These are phyloP conservation scores for Monosporascus sp. DNA, from an alignment of 2,329 filamentous ascomycete genomes.

Conservation along the genomic window DNA sequence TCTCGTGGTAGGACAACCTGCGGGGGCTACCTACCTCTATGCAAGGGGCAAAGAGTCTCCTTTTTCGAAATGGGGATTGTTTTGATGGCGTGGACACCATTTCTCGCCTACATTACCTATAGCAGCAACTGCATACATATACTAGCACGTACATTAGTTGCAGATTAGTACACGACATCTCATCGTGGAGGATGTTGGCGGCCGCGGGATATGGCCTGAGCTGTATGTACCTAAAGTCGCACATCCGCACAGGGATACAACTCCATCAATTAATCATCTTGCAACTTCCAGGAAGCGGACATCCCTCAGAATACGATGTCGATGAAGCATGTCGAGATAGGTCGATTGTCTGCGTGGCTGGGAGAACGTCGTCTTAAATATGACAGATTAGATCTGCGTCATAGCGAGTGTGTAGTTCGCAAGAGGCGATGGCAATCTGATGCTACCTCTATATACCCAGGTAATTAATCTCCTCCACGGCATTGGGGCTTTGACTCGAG, in stretches of 20 bases:
- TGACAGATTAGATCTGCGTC: neutral
- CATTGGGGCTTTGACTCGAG: neutral
- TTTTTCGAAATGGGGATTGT: neutral
- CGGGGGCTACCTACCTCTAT: neutral
- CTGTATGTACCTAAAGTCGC: too few species aligned
- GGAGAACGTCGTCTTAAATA: neutral
- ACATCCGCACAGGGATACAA: too few species aligned
- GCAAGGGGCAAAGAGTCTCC: neutral
- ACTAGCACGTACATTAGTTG: too few species aligned
- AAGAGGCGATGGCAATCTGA: neutral
- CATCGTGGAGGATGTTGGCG: neutral
- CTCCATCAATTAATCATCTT: too few species aligned
- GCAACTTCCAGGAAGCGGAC: neutral
- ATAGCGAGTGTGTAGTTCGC: neutral
- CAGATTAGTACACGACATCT: constrained; percentile 3
- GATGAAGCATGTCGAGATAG: too few species aligned
- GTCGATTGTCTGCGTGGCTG: neutral
- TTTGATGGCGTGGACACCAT: neutral
- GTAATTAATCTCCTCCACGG: too few species aligned
- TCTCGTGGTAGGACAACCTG: neutral
- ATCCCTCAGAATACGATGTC: too few species aligned
- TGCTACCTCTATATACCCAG: too few species aligned
- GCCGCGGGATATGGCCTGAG: too few species aligned
- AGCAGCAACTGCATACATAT: too few species aligned
- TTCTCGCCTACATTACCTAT: neutral